These are phyloP conservation scores for Diaporthe humulicola DNA, from an alignment of 2,329 filamentous ascomycete species.

Conservation along the genomic window DNA sequence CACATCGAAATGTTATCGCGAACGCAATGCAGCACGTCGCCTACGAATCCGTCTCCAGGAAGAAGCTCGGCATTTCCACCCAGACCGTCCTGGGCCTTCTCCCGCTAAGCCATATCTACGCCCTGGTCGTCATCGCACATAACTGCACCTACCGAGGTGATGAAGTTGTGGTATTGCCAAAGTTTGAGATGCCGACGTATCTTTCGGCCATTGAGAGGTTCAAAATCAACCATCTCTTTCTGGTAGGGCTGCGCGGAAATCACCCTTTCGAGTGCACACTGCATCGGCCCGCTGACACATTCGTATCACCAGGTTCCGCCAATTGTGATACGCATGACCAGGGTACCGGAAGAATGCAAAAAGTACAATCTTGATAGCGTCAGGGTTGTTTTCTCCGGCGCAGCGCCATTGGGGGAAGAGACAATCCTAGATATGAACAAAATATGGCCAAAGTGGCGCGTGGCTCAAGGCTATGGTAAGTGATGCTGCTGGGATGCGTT, in stretches of 20 bases:
- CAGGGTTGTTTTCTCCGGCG: conserved; percentile 76
- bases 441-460: conserved; percentile 71
- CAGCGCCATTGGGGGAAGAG: conserved; percentile 82
- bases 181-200: conserved; percentile 77
- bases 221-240: conserved; percentile 74
- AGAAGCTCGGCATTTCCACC: conserved; percentile 52
- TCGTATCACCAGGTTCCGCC: conserved; percentile 73
- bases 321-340: conserved; percentile 83
- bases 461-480: conserved; percentile 79
- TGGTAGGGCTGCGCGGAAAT: conserved; percentile 60
- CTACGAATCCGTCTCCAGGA: conserved; percentile 56
- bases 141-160: conserved; percentile 77
- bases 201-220: conserved; percentile 74
- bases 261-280: neutral
- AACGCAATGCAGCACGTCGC: conserved; percentile 75
- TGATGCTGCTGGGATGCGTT: neutral
- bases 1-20: conserved; percentile 82
- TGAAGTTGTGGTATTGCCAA: conserved; percentile 76
- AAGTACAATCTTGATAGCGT: conserved; percentile 82
- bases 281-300: conserved; percentile 6
- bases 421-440: conserved; percentile 74
- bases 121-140: conserved; percentile 78
- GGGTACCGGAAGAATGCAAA: conserved; percentile 69
- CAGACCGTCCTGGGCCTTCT: conserved; percentile 75
- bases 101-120: conserved; percentile 87